Evolutionary conservation across 129 eudicot genomes (phyloP).

Genomic region (Lactuca saligna): DNA sequence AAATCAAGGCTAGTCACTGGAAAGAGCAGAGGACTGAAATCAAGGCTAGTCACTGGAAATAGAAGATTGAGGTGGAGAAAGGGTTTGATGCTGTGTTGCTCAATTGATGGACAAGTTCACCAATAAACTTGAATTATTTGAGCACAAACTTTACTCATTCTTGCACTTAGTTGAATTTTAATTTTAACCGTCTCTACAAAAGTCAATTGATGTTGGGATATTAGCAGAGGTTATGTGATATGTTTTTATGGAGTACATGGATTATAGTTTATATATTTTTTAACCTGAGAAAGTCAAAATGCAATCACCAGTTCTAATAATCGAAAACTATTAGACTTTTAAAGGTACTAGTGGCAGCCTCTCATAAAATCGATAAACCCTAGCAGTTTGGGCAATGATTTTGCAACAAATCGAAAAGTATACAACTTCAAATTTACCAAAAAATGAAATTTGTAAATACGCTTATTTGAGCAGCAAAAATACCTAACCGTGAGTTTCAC

Average conservation of each 20-base stretch:
- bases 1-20: slow-evolving; percentile 12
- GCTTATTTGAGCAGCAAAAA: too few species aligned
- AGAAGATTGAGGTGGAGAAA: slow-evolving; percentile 50
- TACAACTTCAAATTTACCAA: too few species aligned
- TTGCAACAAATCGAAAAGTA: too few species aligned
- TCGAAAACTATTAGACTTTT: slow-evolving; percentile 61
- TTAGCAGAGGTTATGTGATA: too few species aligned
- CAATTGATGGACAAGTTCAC: slow-evolving; percentile 52
- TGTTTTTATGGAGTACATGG: too few species aligned
- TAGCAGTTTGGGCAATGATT: too few species aligned
- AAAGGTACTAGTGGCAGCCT: slow-evolving; percentile 81
- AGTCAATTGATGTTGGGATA: too few species aligned
- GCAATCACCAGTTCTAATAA: slow-evolving; percentile 82
- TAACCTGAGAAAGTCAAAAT: slow-evolving; percentile 83
- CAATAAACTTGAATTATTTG: slow-evolving; percentile 15
- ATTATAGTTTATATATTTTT: slow-evolving; percentile 51
- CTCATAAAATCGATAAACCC: slow-evolving; percentile 43
- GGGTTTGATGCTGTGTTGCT: slow-evolving; percentile 41
- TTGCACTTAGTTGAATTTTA: too few species aligned
- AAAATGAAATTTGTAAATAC: too few species aligned
- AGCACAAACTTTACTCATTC: too few species aligned
- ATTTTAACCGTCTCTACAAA: too few species aligned
- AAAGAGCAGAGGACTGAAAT: slow-evolving; percentile 31
- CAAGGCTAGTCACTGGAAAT: slow-evolving; percentile 38
- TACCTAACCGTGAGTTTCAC: too few species aligned